These are phyloP conservation scores for Ceratobasidium sp. DNA, from an alignment of 1,284 basidiomycete species.

Conservation along the genomic window DNA sequence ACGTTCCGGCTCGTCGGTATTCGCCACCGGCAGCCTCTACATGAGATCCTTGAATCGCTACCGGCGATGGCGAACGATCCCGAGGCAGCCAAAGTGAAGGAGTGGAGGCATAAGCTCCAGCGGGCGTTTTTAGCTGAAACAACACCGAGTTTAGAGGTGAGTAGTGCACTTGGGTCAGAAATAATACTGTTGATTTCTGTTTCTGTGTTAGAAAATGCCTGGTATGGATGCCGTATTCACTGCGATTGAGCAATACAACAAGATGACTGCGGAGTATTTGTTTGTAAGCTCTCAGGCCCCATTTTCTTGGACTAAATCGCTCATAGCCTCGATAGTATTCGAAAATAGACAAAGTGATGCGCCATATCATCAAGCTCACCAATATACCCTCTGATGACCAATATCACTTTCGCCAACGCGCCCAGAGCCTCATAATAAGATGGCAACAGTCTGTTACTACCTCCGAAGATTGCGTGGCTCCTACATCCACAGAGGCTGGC, in stretches of 20 bases:
- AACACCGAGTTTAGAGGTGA: slow-evolving; percentile 65
- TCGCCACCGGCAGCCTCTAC: no score
- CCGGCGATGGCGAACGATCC: slow-evolving; percentile 67
- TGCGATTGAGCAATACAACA: slow-evolving; percentile 83
- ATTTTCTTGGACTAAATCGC: slow-evolving; percentile 36
- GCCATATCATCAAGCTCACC: slow-evolving; percentile 82
- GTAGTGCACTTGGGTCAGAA: slow-evolving; percentile 44
- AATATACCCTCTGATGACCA: slow-evolving; percentile 84
- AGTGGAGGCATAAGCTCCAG: slow-evolving; percentile 92
- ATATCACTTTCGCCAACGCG: slow-evolving; percentile 86
- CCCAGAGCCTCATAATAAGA: slow-evolving; percentile 74
- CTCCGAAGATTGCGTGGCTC: not conserved
- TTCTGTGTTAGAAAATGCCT: slow-evolving; percentile 73
- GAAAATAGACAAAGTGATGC: slow-evolving; percentile 99
- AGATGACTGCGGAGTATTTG: slow-evolving; percentile 87
- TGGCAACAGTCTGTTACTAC: slow-evolving; percentile 64
- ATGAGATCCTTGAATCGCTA: no score
- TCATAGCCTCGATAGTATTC: slow-evolving; percentile 68
- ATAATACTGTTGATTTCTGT: slow-evolving; percentile 14
- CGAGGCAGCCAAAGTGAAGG: slow-evolving; percentile 79
- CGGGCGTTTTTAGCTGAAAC: slow-evolving; percentile 82
- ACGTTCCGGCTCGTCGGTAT: no score
- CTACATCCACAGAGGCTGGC: not conserved
- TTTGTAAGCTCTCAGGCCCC: slow-evolving; percentile 61
- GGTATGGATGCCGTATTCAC: slow-evolving; percentile 80